Conservation (phyloP, 2,329 filamentous ascomycete species). For the Coleophoma eucalyptorum region DNA sequence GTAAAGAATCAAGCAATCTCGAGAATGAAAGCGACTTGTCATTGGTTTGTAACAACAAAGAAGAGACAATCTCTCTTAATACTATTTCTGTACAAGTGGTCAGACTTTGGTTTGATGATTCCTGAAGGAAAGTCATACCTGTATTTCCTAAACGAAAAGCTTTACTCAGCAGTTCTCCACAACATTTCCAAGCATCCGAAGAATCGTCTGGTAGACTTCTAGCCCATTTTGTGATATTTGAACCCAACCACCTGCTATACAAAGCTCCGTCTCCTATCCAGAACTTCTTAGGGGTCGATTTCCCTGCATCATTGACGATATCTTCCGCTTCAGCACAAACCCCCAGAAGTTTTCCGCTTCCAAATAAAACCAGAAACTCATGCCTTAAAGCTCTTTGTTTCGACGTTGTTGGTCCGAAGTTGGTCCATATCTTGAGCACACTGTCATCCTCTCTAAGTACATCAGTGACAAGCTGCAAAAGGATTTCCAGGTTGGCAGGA, state of each 20-base stretch:
- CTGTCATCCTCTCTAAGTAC: slow-evolving; percentile 40
- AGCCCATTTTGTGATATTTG: slow-evolving; percentile 23
- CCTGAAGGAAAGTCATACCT: slow-evolving; percentile 11
- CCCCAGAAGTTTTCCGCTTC: slow-evolving; percentile 56
- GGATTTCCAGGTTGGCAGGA: slow-evolving; percentile 30
- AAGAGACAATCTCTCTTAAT: slow-evolving; percentile 17
- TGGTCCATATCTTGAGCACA: slow-evolving; percentile 37
- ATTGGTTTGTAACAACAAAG: slow-evolving; percentile 14
- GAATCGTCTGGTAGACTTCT: slow-evolving; percentile 11
- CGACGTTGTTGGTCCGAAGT: slow-evolving; percentile 29
- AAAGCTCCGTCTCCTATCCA: slow-evolving; percentile 25
- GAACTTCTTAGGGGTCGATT: slow-evolving; percentile 16
- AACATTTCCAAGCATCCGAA: slow-evolving; percentile 19
- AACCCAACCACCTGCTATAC: slow-evolving; percentile 25
- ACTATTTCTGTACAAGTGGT: slow-evolving; percentile 16
- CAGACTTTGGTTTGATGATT: no score
- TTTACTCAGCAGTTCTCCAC: slow-evolving; percentile 24
- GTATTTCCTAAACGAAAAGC: slow-evolving; percentile 25
- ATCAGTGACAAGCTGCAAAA: slow-evolving; percentile 36
- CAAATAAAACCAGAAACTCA: slow-evolving; percentile 55
- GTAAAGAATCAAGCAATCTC: slow-evolving; percentile 18
- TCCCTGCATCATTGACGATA: slow-evolving; percentile 27
- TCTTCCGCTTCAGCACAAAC: slow-evolving; percentile 49
- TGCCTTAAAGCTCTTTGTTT: slow-evolving; percentile 57
- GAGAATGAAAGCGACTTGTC: slow-evolving; percentile 15